phyloP scores from a whole-genome alignment of 176 grass and related monocot species.

The Musa troglodytarum region DNA sequence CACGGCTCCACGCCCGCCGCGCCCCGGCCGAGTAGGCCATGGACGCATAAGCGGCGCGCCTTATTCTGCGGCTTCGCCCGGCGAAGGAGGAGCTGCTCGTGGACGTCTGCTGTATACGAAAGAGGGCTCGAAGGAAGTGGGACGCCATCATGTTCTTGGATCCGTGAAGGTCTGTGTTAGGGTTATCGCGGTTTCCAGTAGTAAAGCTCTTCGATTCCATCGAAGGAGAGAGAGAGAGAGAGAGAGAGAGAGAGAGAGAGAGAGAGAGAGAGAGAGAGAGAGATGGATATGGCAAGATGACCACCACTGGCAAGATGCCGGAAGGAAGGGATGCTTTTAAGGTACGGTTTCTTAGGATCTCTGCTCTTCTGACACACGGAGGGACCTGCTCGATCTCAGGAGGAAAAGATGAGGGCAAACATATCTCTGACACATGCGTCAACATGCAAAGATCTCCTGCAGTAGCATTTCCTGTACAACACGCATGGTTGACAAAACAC shows the following conservation, averaged over 20 bases:
- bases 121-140: constrained; percentile 9
- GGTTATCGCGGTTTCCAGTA: neutral
- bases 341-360: neutral
- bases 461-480: neutral
- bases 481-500: neutral
- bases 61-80: neutral
- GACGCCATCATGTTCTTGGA: neutral
- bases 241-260: neutral
- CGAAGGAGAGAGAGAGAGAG: neutral
- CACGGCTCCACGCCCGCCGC: constrained; percentile 9
- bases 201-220: neutral
- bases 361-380: neutral
- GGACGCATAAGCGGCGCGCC: constrained; percentile 5
- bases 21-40: constrained; percentile 2
- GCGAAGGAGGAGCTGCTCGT: neutral
- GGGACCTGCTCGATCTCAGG: neutral
- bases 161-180: neutral
- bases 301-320: neutral
- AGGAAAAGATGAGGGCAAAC: neutral
- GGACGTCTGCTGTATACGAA: neutral
- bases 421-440: neutral
- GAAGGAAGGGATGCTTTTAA: neutral
- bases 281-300: neutral
- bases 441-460: neutral
- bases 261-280: neutral